phyloP scores from a whole-genome alignment of 108 stramenopile genomes.

The Skeletonema tropicum region DNA sequence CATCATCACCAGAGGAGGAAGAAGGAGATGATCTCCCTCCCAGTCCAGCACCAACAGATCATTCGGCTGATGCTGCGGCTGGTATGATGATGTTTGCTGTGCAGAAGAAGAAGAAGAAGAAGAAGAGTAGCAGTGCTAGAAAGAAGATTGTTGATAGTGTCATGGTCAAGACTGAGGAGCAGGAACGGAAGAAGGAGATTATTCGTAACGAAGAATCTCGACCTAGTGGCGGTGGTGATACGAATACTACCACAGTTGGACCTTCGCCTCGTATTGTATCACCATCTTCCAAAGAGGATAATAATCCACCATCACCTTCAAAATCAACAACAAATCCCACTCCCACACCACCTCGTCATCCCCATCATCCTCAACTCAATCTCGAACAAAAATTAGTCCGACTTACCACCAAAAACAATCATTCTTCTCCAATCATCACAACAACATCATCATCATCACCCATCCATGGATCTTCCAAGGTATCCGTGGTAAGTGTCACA shows the following conservation, averaged over 20 bases:
- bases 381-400: not conserved
- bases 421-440: too few species aligned
- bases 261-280: not conserved
- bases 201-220: too few species aligned
- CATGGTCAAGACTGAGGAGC: not conserved
- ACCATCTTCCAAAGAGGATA: not conserved
- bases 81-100: constrained; percentile 4
- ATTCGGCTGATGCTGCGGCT: constrained; percentile 38
- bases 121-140: not conserved
- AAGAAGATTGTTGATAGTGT: not conserved
- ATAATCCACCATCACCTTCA: not conserved
- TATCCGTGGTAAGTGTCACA: constrained; percentile 12
- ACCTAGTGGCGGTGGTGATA: too few species aligned
- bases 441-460: not conserved
- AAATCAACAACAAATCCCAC: not conserved
- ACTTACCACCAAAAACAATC: not conserved
- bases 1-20: not conserved
- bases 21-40: not conserved
- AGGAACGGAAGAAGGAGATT: too few species aligned
- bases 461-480: not conserved
- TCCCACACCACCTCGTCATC: not conserved
- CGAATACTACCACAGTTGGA: not conserved
- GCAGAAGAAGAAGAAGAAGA: not conserved
- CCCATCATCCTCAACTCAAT: not conserved
- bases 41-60: constrained; percentile 28